Percentiles rank a stretch among this genome's conserved stretches.
phyloP scores from a whole-genome alignment of 2,329 filamentous ascomycete species.

The Pyrenochaeta sp. region DNA sequence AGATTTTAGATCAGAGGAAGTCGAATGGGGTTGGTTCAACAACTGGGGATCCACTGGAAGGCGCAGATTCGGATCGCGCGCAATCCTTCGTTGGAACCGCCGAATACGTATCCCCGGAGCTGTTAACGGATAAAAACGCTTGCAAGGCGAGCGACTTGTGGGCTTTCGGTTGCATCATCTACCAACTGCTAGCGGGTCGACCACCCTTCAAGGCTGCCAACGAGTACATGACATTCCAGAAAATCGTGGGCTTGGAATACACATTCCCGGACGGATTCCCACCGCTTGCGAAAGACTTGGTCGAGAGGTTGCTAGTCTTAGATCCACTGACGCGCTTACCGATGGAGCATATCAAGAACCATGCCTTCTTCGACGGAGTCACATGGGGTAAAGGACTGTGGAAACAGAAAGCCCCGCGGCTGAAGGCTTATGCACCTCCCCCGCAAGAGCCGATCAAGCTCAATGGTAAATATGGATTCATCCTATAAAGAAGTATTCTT shows the following conservation, averaged over 20 bases:
- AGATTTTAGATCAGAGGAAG: slow-evolving; percentile 73
- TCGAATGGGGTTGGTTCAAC: slow-evolving; percentile 50
- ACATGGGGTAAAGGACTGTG: slow-evolving; percentile 84
- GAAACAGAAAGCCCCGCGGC: slow-evolving; percentile 86
- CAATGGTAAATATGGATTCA: slow-evolving; percentile 48
- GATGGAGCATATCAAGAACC: slow-evolving; percentile 95
- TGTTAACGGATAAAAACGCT: slow-evolving; percentile 95
- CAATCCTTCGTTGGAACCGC: slow-evolving; percentile 97
- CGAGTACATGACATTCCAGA: slow-evolving; percentile 97
- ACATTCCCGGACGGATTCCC: slow-evolving; percentile 92
- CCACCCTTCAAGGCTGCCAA: slow-evolving; percentile 96
- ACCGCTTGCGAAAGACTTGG: slow-evolving; percentile 81
- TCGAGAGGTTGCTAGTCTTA: slow-evolving; percentile 88
- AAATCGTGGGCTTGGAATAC: slow-evolving; percentile 94
- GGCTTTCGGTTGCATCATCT: slow-evolving; percentile 98
- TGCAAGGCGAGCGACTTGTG: slow-evolving; percentile 98
- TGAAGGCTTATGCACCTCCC: slow-evolving; percentile 84
- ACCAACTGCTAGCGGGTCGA: slow-evolving; percentile 92
- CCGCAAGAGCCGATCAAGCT: slow-evolving; percentile 70
- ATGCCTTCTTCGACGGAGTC: slow-evolving; percentile 92
- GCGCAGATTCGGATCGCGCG: slow-evolving; percentile 74
- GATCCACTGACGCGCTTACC: slow-evolving; percentile 85
- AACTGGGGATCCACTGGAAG: slow-evolving; percentile 62
- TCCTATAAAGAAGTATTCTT: slow-evolving; percentile 11
- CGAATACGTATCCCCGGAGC: slow-evolving; percentile 96